phyloP scores from a whole-genome alignment of 768 basidiomycete genomes.

The Clitopilus passeckerianus region DNA sequence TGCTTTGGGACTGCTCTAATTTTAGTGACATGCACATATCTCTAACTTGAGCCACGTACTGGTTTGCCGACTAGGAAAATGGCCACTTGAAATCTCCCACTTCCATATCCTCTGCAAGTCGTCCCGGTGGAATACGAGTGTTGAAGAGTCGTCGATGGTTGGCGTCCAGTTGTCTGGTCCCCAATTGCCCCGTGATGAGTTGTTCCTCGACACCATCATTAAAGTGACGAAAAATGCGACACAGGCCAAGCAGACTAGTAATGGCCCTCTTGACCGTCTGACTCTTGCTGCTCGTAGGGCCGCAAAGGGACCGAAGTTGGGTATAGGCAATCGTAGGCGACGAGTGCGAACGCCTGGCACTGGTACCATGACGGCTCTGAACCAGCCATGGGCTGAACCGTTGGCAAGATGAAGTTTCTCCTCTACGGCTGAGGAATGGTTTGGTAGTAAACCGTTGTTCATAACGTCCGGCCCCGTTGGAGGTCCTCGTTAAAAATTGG shows the following conservation, averaged over 20 bases:
- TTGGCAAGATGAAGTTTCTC: constrained; percentile 34
- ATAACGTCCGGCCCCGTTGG: constrained; percentile 13
- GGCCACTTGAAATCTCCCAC: constrained; percentile 90
- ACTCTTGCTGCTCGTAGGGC: constrained; percentile 39
- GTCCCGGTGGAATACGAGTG: constrained; percentile 63
- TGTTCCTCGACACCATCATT: constrained; percentile 37
- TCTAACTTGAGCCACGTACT: constrained; percentile 38
- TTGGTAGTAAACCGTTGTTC: constrained; percentile 32
- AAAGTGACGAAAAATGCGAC: constrained; percentile 46
- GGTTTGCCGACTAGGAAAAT: constrained; percentile 71
- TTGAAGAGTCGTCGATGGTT: constrained; percentile 44
- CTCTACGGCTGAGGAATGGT: constrained; percentile 35
- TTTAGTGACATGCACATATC: constrained; percentile 1
- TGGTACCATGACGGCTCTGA: constrained; percentile 50
- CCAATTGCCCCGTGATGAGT: constrained; percentile 6
- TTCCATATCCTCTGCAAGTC: constrained; percentile 86
- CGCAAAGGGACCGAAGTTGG: constrained; percentile 45
- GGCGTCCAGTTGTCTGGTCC: constrained; percentile 35
- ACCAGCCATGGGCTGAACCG: constrained; percentile 31
- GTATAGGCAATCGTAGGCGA: constrained; percentile 53
- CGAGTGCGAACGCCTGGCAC: constrained; percentile 56
- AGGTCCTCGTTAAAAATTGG: constrained; percentile 5
- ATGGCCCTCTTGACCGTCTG: constrained; percentile 49
- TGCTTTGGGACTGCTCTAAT: constrained; percentile 51
- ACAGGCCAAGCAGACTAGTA: constrained; percentile 47